These are phyloP conservation scores for Monosporascus sp. DNA, from an alignment of 2,329 filamentous ascomycete species.

Conservation along the genomic window DNA sequence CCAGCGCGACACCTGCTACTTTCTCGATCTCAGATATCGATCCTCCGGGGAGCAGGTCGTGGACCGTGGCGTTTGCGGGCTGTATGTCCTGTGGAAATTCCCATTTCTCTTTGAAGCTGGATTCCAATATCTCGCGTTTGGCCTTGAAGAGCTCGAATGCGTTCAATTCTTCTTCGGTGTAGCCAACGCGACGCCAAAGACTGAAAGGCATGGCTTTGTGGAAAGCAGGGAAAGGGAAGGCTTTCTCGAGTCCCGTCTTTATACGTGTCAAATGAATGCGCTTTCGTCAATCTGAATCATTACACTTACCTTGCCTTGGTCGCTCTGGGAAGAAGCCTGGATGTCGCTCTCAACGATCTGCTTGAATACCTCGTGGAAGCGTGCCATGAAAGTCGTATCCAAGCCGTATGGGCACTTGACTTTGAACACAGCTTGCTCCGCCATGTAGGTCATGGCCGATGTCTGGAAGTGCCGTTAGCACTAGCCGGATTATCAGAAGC, in stretches of 20 bases:
- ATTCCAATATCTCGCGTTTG: not conserved
- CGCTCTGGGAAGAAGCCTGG: no score
- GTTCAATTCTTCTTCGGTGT: not conserved
- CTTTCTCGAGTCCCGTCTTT: no score
- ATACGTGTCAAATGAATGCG: no score
- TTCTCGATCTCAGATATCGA: slow-evolving; percentile 9
- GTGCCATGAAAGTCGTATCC: not conserved
- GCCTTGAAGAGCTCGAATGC: not conserved
- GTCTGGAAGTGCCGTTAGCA: not conserved
- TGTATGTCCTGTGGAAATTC: not conserved
- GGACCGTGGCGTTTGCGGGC: not conserved
- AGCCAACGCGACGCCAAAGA: not conserved
- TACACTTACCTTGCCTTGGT: no score
- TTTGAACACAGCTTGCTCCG: not conserved
- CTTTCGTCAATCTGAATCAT: no score
- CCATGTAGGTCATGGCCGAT: not conserved
- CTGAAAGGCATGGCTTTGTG: not conserved
- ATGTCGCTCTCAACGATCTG: no score
- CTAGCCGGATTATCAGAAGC: not conserved
- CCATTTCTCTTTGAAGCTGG: not conserved
- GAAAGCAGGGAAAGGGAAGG: not conserved
- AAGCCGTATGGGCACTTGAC: slow-evolving; percentile 3
- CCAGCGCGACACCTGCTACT: slow-evolving; percentile 11
- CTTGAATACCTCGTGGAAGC: no score
- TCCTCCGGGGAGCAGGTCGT: not conserved